Evolutionary conservation across 495 filamentous ascomycete species (phyloP), one percentile per base, ranked within the genome.

Genomic region (Neurospora hispaniola): DNA sequence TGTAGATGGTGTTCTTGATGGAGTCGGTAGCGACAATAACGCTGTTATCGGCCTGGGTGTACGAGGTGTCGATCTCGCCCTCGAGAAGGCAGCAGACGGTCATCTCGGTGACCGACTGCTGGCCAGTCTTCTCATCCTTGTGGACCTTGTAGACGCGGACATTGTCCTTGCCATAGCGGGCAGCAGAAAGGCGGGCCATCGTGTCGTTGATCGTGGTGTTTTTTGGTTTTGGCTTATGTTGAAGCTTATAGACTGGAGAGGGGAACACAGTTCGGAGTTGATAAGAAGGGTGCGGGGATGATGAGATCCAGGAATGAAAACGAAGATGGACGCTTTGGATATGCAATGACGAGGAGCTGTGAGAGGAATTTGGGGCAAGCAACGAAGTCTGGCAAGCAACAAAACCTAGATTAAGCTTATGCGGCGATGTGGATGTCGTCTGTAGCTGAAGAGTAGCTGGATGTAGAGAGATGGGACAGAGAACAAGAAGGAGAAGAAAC

Each of bases 1-100:
- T 93, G 84, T 95, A 97, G 84, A 93, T 90, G 75, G 94, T 97
- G 84, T 99, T 97, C 85, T 99, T 99, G 86, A 97, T 95, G 11
- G 94, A 95, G 83, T 99, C 96, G 46, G 96, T 99, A 70, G 96
- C 94, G 48, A 99, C 96, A 35, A 99, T 88, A 71, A 96, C 92
- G 80, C 91, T 92, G 86, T 99, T 99, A 84, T 99, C 96, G 77
- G 93, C 95, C 79, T 88, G 81, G 73, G 94, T 99, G 86, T 97
- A 98, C 90, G 95, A 96, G 70, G 86, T 88, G 68, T 96, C 93
- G 75, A 98, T 97, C 42, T 93, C 91, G 70, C 96, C 96, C 84
- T 97, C 92, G 5, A 99, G 86, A 20, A 98, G 85, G 66, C 91
- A 91, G 81, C 93, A 92, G 71, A 99, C 92, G 62, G 94, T 97